Evolutionary conservation across 371 early-diverging fungal species (phyloP).

Genomic region (Basidiobolus meristosporus): DNA sequence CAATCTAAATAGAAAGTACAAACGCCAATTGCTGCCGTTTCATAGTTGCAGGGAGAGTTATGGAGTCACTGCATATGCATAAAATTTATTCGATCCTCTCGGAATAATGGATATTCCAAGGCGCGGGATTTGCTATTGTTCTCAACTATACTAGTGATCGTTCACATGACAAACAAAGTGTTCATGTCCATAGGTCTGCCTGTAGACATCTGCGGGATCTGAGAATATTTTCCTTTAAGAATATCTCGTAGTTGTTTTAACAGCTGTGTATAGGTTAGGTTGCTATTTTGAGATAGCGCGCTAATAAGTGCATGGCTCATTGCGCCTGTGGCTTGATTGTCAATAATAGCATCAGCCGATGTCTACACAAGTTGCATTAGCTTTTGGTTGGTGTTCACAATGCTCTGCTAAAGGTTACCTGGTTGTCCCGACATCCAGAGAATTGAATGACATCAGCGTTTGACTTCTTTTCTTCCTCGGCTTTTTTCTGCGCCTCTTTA

Average conservation of each 20-base stretch:
- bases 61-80: too few species aligned
- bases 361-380: constrained; percentile 26
- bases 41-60: too few species aligned
- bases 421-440: constrained; percentile 28
- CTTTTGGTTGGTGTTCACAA: too few species aligned
- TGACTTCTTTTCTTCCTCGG: not conserved
- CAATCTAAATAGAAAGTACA: too few species aligned
- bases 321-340: constrained; percentile 51
- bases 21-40: too few species aligned
- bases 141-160: too few species aligned
- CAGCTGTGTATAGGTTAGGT: constrained; percentile 33
- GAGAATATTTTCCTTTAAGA: constrained; percentile 30
- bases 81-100: too few species aligned
- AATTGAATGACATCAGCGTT: constrained; percentile 70
- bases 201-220: constrained; percentile 45
- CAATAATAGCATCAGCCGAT: constrained; percentile 52
- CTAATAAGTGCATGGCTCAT: constrained; percentile 24
- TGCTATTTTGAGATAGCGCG: not conserved
- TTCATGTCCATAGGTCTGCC: constrained; percentile 37
- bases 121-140: too few species aligned
- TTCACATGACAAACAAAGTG: constrained; percentile 3
- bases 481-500: not conserved
- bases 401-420: too few species aligned
- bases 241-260: constrained; percentile 27
- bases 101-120: too few species aligned